Base-by-base conservation (phyloP, 169 alveolate genomes). In the Eimeria praecox region DNA sequence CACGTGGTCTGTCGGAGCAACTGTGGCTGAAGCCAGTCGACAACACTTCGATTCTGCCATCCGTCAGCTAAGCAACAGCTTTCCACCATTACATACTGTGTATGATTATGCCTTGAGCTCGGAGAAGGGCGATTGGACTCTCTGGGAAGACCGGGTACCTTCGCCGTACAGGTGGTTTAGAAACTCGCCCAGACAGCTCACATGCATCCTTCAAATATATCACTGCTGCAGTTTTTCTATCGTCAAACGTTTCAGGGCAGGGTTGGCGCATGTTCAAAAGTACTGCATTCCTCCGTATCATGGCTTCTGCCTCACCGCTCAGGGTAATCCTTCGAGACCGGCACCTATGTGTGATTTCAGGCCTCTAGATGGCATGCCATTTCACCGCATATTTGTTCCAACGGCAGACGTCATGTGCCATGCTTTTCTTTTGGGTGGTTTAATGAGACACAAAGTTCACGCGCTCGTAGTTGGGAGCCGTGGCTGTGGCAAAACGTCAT, bases 401-500 rank as follows among this genome's bases (percentile, higher is more conserved):
- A 99, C 99, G 1, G 98, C 98, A n/a, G 99, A 99, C 94, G 98
- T 99, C 87, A 97, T 97, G 42, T 96, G 99, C 95, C 98, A 98
- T 88, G 96, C 98, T 64, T 97, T 96, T 95, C 95, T 98, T 46
- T 96, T 98, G 62, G 97, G 97, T 59, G 97, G 98, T 78, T 96
- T 98, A 62, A 88, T 98, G 27, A 96, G 96, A 78, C 95, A 97
- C 90, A 97, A 98, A 54, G 93, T 93, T 54, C 98, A 98, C 96
- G 98, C 97, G 12, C 97, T 98, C 46, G 95, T 98, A 20, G 98
- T 98, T 66, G 99, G 99, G 62, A 97, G 97, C 80, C 98, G 99
- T 42, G 99, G 99, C 85, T 98, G 99, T 3, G 99, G 99, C 38
- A 99, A 99, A 97, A 99, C 99, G 22, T 98, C 98, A 22, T 97